Evolutionary conservation across 179 eudicot species (phyloP), one percentile per base, ranked within the genome.

Genomic region (Corrigiola litoralis): DNA sequence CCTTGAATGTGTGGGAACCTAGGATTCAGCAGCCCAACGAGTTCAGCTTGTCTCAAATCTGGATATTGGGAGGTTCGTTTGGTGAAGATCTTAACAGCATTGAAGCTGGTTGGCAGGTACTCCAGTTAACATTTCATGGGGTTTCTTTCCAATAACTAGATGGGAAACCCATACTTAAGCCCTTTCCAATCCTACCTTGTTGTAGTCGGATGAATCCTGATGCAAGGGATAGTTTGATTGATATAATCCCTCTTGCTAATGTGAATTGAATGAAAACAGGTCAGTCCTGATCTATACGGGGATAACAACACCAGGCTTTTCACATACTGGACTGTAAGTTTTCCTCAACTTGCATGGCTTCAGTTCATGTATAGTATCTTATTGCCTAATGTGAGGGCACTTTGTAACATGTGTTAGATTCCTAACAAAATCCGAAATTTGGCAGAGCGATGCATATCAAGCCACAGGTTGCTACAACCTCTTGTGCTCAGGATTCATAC

Each of bases 81-180:
- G 99, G 97, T 53, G 81, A 90, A 80, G 99, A 94, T 81, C 99
- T 94, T 61, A 94, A 94, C 82, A 94, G 99, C 74, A 94, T 94
- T 69, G 99, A 94, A 80, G 99, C 99, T 75, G 99, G 99, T 61
- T 94, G 99, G 99, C 99, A 94, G 99, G 99, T 94, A 81, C n/a
- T n/a, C n/a, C n/a, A n/a, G n/a, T n/a, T n/a, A n/a, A n/a, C n/a
- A n/a, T n/a, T n/a, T n/a, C n/a, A n/a, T n/a, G n/a, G n/a, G n/a
- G n/a, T n/a, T n/a, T n/a, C n/a, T n/a, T n/a, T n/a, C n/a, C n/a
- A n/a, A n/a, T n/a, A n/a, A n/a, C n/a, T n/a, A n/a, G n/a, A n/a
- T n/a, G n/a, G n/a, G n/a, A n/a, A n/a, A n/a, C n/a, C n/a, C n/a
- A n/a, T n/a, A n/a, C n/a, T n/a, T n/a, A n/a, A n/a, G n/a, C n/a